Evolutionary conservation across 1,284 basidiomycete genomes (phyloP).

Genomic region (Apiotrichum laibachii): DNA sequence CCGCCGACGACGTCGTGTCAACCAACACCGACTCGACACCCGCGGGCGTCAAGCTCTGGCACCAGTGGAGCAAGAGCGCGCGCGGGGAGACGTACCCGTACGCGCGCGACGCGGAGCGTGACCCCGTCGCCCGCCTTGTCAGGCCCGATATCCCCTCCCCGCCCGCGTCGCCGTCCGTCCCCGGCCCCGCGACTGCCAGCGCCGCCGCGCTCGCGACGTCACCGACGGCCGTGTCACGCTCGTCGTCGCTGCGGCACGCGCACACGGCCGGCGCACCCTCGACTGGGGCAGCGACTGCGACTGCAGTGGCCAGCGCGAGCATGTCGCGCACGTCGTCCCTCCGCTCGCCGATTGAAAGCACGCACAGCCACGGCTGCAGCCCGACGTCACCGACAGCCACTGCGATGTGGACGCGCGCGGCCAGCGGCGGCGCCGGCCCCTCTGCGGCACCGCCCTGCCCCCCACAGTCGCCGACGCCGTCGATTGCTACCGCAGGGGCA

Average conservation of each 20-base stretch:
- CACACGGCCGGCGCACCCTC: not conserved
- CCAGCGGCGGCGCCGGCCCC: not conserved
- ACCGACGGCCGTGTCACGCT: not conserved
- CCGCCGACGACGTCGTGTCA: slow-evolving; percentile 26
- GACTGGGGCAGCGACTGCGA: no score
- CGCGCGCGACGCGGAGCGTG: not conserved
- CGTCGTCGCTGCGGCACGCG: slow-evolving; percentile 2
- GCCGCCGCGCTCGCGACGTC: no score
- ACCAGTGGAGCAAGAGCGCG: slow-evolving; percentile 31
- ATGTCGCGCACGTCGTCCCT: not conserved
- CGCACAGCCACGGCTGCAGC: not conserved
- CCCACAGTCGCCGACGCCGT: not conserved
- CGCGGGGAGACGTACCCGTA: no score
- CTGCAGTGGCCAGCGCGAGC: no score
- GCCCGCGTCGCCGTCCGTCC: not conserved
- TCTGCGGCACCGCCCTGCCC: no score
- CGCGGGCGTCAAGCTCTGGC: slow-evolving; percentile 36
- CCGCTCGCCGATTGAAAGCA: not conserved
- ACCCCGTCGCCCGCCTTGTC: slow-evolving; percentile 10
- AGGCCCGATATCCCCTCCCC: not conserved
- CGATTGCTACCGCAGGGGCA: not conserved
- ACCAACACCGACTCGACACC: slow-evolving; percentile 9
- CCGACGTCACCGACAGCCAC: slow-evolving; percentile 4
- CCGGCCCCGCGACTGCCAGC: not conserved
- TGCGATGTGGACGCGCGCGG: not conserved